Percentiles rank a stretch among this genome's conserved stretches.
These are phyloP conservation scores for Sugiyamaella boreocaroliniensis DNA, from an alignment of 805 yeast species.

Conservation along the genomic window DNA sequence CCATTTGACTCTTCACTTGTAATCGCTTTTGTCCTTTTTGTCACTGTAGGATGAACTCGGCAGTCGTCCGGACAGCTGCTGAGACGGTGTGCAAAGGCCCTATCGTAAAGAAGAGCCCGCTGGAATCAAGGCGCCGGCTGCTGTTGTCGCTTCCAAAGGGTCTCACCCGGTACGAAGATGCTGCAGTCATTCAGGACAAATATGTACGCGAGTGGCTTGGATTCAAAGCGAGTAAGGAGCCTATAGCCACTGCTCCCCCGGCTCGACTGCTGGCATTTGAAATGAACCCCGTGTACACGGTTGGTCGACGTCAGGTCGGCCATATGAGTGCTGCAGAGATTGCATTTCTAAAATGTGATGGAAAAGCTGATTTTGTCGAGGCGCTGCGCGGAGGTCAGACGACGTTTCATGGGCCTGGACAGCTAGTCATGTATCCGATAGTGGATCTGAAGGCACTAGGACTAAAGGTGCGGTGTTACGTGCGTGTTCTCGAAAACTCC, in stretches of 20 bases:
- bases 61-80: neutral
- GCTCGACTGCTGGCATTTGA: constrained; percentile 62
- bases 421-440: constrained; percentile 76
- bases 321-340: constrained; percentile 34
- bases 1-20: too few species aligned
- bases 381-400: constrained; percentile 91
- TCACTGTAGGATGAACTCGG: too few species aligned
- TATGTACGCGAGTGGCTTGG: constrained; percentile 14
- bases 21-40: too few species aligned
- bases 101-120: neutral
- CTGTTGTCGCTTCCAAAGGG: constrained; percentile 11
- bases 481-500: constrained; percentile 53
- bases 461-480: constrained; percentile 58
- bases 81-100: neutral
- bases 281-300: constrained; percentile 80
- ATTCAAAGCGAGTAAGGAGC: neutral
- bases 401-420: constrained; percentile 97
- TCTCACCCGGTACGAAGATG: constrained; percentile 18
- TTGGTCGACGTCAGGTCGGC: constrained; percentile 75
- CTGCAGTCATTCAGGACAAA: constrained; percentile 16
- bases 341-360: constrained; percentile 25
- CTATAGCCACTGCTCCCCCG: constrained; percentile 48
- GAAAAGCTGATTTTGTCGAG: constrained; percentile 56
- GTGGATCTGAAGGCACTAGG: constrained; percentile 59
- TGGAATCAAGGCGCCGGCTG: neutral